Base-by-base conservation (phyloP, 306 rosid genomes). In the Citrullus amarus region DNA sequence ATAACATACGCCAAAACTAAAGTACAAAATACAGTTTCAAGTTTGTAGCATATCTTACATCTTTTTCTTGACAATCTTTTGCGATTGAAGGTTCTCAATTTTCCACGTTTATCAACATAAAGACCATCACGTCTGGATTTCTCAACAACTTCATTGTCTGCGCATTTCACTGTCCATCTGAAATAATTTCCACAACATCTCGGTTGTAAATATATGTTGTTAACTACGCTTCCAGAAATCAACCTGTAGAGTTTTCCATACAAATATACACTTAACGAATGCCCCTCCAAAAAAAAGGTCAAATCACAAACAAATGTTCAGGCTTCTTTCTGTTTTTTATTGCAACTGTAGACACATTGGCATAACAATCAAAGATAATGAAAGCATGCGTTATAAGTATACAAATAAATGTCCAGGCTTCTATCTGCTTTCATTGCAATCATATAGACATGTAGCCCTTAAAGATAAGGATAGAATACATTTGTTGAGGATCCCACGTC, bases 1-100 rank as follows among this genome's bases (percentile, higher is more conserved):
- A 46, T 48, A 71, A 48, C 8, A 48, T 11, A 73, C 18, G 44
- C 61, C 61, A 73, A 28, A 48, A 2, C 53, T 30, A 78, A 84
- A 17, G 80, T 78, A 71, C 34, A 63, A 59, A 25, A 34, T 43
- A 46, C 38, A 80, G 57, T 56, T 65, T 48, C 38, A 43, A 75
- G 73, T 46, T 62, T 66, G 81, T 77, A 62, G 53, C 25, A 34
- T 13, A 15, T 25, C 41, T 75, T 95, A 91, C 97, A 86, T 87
- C 80, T 86, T 87, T 92, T 91, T 83, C 96, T 88, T 9, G 97
- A 95, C 82, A 90, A 72, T 85, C 88, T 92, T 89, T 92, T 95
- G 85, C 75, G 88, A 81, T 92, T 78, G 86, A 95, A 92, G 88
- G 88, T 88, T 88, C 97, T 84, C 83, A 89, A 79, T 56, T 88